Evolutionary conservation across 768 basidiomycete species (phyloP), one percentile per base, ranked within the genome.

Genomic region (Boletus subcaerulescens): DNA sequence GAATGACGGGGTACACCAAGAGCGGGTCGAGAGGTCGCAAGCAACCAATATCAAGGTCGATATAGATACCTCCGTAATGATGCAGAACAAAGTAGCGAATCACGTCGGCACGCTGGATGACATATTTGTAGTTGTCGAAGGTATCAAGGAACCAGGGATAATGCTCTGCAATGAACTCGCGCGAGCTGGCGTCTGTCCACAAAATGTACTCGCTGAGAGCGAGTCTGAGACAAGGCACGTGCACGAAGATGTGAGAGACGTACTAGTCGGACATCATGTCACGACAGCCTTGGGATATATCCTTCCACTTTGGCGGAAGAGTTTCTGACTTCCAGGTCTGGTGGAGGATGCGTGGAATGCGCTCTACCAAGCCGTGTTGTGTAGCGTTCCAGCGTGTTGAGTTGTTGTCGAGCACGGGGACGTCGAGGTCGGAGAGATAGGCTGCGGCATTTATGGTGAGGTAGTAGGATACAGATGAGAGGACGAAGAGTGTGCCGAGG

Each of bases 21-120:
- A 99, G 80, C 11, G 91, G 89, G 71, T 97, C 95, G 56, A 97
- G 71, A 8, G 86, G 85, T 18, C 91, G 85, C 41, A 87, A 72
- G 69, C 97, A 98, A 29, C 97, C 97, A 57, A 99, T 88, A 73
- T 99, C 97, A 51, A 99, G 82, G 74, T 99, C 97, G 66, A 98
- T 76, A 75, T 99, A 99, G 60, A 98, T 74, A 32, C 97, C 97
- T 35, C 97, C 97, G 66, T 89, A 98, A 67, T 93, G 83, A 72
- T 98, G 84, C 42, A 99, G 88, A 53, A 99, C 85, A 69, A 99
- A 99, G 76, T 99, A 99, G 52, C 97, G 94, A 62, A 99, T 98
- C 32, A 83, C 91, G 72, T 99, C 97, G 22, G 97, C 97, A 41
- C 97, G 91, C 68, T 96, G 94, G 65, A 98, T 97, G 41, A 83